These are phyloP conservation scores for Mucor plumbeus DNA, from an alignment of 371 early-diverging fungal genomes.

Conservation along the genomic window DNA sequence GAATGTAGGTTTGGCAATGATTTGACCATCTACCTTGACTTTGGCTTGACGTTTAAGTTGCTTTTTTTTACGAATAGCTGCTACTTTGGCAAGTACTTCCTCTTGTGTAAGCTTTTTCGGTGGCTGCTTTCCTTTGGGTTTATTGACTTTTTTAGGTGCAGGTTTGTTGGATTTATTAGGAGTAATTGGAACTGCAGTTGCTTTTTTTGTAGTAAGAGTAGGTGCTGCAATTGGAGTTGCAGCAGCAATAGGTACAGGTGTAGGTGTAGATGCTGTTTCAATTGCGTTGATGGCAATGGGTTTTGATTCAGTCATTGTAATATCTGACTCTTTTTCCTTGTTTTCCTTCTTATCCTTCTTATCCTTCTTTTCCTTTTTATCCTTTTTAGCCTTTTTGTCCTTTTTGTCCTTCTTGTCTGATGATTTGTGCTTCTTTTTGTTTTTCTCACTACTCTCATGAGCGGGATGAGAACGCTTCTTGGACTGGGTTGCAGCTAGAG, in stretches of 20 bases:
- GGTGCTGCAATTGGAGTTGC: neutral
- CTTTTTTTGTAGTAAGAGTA: neutral
- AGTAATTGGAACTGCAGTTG: neutral
- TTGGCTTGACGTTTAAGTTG: constrained; percentile 20
- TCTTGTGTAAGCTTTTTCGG: constrained; percentile 16
- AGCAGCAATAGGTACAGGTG: neutral
- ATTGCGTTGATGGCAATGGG: neutral
- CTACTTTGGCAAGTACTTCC: constrained; percentile 29
- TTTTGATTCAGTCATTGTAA: neutral
- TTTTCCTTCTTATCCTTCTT: constrained; percentile 21
- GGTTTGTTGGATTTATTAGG: neutral
- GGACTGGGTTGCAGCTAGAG: neutral
- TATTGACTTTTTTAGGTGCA: constrained; percentile 13
- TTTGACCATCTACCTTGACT: constrained; percentile 19
- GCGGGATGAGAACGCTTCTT: constrained; percentile 23
- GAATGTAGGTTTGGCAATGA: constrained; percentile 28
- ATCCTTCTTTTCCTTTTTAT: neutral
- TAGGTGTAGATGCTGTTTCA: neutral
- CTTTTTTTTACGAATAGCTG: constrained; percentile 33
- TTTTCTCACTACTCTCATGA: neutral
- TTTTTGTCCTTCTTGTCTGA: constrained; percentile 15
- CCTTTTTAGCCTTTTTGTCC: neutral
- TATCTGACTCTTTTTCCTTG: constrained; percentile 15
- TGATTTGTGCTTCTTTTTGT: neutral
- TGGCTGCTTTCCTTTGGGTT: constrained; percentile 8